Conservation (phyloP, 257 asterid species). For the Forsythia suspensa region DNA sequence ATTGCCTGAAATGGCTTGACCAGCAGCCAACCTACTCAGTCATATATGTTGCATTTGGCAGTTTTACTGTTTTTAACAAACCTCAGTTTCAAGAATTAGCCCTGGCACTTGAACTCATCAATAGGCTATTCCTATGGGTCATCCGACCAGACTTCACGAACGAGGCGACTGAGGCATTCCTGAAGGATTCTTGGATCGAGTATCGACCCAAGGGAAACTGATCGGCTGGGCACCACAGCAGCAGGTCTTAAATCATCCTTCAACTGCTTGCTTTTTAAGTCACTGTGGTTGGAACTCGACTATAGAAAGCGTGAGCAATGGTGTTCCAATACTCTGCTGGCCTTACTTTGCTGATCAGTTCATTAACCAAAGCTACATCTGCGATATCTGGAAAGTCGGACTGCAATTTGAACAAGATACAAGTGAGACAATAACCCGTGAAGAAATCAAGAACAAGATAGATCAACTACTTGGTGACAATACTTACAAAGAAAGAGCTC, state of each 20-base stretch:
- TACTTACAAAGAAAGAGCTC: constrained; percentile 36
- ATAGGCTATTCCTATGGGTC: constrained; percentile 49
- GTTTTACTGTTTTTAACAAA: constrained; percentile 21
- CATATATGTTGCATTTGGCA: constrained; percentile 49
- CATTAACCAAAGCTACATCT: constrained; percentile 49
- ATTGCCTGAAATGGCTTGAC: constrained; percentile 43
- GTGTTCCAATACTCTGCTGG: constrained; percentile 58
- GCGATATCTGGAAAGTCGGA: constrained; percentile 66
- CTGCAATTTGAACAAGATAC: constrained; percentile 25
- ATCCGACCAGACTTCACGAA: constrained; percentile 18
- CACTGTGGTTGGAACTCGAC: constrained; percentile 83
- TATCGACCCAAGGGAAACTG: constrained; percentile 29
- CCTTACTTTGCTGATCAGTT: constrained; percentile 64
- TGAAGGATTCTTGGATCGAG: constrained; percentile 29
- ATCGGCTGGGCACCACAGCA: constrained; percentile 59
- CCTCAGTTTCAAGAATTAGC: constrained; percentile 45
- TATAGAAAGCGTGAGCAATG: constrained; percentile 49
- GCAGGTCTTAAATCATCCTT: constrained; percentile 52
- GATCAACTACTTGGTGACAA: constrained; percentile 31
- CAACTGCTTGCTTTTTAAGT: constrained; percentile 56
- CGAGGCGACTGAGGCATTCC: neutral
- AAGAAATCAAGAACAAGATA: constrained; percentile 41
- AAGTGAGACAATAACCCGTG: constrained; percentile 21
- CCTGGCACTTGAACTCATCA: constrained; percentile 37
- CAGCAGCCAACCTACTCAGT: constrained; percentile 34